Evolutionary conservation across 192 early-diverging fungal species (phyloP).

Genomic region (Coemansia brasiliensis): DNA sequence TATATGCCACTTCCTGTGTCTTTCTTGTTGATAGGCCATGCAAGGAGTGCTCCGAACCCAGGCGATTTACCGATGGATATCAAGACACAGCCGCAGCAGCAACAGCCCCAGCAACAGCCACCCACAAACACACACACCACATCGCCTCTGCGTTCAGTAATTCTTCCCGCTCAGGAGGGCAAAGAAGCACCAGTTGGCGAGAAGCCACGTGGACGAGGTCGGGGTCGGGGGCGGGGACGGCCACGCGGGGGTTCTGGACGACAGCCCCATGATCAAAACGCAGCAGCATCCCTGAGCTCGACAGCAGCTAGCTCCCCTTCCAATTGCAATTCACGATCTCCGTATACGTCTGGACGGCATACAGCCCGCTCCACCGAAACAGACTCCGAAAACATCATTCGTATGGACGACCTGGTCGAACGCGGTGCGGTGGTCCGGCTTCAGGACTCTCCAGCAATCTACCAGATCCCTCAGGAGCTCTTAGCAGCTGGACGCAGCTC

Average conservation of each 20-base stretch:
- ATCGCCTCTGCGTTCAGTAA: constrained; percentile 1
- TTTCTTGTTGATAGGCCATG: constrained; percentile 22
- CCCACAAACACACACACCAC: neutral
- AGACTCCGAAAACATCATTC: constrained; percentile 19
- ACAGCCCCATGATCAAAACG: neutral
- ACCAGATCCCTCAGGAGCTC: constrained; percentile 21
- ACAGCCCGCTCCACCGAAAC: neutral
- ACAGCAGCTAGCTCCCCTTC: constrained; percentile 1
- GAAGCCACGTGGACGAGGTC: constrained; percentile 5
- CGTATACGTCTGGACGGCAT: neutral
- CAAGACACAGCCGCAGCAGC: constrained; percentile 4
- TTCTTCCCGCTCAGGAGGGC: neutral
- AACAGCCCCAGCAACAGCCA: constrained; percentile 6
- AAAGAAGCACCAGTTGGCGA: neutral
- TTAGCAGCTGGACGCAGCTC: constrained; percentile 29
- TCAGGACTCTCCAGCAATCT: neutral
- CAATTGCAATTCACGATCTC: neutral
- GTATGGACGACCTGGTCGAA: constrained; percentile 36
- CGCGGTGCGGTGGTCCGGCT: constrained; percentile 21
- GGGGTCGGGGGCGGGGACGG: constrained; percentile 24
- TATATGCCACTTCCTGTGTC: constrained; percentile 36
- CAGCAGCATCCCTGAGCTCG: constrained; percentile 1
- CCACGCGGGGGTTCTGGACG: constrained; percentile 9
- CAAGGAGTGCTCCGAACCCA: constrained; percentile 16
- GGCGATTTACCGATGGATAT: constrained; percentile 5